These are phyloP conservation scores for Polyporus arcularius DNA, from an alignment of 768 basidiomycete species.

Conservation along the genomic window DNA sequence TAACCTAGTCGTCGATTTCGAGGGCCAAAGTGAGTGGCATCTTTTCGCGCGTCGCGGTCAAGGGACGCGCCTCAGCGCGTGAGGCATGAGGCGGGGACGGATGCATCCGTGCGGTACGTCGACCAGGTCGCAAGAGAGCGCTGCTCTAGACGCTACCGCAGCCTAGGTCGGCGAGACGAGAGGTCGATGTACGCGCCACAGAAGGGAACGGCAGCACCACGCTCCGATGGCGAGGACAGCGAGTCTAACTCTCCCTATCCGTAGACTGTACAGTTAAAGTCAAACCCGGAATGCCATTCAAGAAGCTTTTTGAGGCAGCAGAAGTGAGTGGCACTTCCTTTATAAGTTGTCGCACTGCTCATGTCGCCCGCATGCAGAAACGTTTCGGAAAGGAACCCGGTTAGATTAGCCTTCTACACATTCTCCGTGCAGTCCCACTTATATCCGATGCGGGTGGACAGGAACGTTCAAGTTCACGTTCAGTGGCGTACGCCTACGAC, in stretches of 20 bases:
- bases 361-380: conserved; percentile 39
- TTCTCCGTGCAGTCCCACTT: background rate
- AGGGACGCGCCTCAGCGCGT: background rate
- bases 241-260: conserved; percentile 3
- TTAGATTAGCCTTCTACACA: conserved; percentile 22
- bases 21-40: conserved; percentile 49
- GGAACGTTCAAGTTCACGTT: conserved; percentile 66
- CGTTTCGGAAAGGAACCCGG: conserved; percentile 60
- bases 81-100: background rate
- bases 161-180: no score
- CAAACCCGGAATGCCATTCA: conserved; percentile 60
- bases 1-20: conserved; percentile 57
- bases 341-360: background rate
- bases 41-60: background rate
- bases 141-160: background rate
- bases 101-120: background rate
- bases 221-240: background rate
- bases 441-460: conserved; percentile 25
- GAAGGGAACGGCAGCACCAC: background rate
- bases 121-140: background rate
- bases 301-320: conserved; percentile 67
- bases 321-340: conserved; percentile 46
- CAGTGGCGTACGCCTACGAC: conserved; percentile 51
- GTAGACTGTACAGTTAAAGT: conserved; percentile 70
- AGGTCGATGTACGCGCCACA: no score